phyloP scores from a whole-genome alignment of 495 filamentous ascomycete genomes.

The Neurospora intermedia region DNA sequence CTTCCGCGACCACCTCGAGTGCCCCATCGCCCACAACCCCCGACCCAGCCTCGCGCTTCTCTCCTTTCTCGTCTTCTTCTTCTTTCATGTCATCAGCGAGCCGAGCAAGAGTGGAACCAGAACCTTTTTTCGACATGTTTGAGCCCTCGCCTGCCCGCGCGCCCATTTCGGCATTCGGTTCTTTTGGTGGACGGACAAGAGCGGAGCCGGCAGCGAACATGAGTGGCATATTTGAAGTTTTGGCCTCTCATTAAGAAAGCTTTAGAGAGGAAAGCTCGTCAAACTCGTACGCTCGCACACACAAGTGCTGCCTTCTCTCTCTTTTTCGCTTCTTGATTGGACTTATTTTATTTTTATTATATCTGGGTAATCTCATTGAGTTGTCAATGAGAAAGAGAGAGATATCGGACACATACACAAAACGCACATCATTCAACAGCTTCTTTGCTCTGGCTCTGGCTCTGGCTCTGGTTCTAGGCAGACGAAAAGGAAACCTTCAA shows the following conservation, averaged over 20 bases:
- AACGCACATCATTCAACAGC: not conserved
- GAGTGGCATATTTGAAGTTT: conserved; percentile 28
- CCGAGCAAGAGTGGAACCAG: conserved; percentile 7
- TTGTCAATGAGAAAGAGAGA: not conserved
- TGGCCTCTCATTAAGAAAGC: conserved; percentile 12
- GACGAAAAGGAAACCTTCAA: not conserved
- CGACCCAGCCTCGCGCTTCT: conserved; percentile 10
- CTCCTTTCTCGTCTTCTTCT: conserved; percentile 10
- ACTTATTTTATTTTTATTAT: not conserved
- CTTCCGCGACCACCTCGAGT: conserved; percentile 13
- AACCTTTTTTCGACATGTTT: conserved; percentile 24
- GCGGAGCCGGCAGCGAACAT: conserved; percentile 14
- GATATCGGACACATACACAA: not conserved
- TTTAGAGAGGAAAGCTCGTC: not conserved
- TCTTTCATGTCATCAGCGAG: not conserved
- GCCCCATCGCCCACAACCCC: conserved; percentile 22
- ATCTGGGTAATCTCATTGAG: not conserved
- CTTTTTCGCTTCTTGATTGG: not conserved
- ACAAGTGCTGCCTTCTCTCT: not conserved
- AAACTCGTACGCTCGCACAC: not conserved
- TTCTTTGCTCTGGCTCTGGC: not conserved
- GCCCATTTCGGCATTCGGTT: conserved; percentile 6
- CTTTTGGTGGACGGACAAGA: conserved; percentile 3
- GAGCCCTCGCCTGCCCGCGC: conserved; percentile 21
- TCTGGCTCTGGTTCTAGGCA: not conserved